Evolutionary conservation across 768 basidiomycete genomes (phyloP), one percentile per base, ranked within the genome.

Genomic region (Crassisporium funariophilum): DNA sequence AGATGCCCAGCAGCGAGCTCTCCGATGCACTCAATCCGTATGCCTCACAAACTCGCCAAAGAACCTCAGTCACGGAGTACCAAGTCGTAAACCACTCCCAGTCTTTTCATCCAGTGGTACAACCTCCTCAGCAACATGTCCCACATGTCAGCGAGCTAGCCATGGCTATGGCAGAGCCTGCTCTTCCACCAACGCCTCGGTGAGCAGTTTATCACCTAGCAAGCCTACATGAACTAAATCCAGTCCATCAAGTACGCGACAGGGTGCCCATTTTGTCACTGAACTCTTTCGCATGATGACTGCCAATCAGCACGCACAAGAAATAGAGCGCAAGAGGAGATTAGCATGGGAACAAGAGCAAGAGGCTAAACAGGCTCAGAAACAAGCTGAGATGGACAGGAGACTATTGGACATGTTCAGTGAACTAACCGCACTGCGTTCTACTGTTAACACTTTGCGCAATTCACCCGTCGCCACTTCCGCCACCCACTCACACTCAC

Each of bases 21-120:
- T 84, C 83, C 7, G 82, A 90, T 60, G 88, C 88, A 4, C 82
- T 90, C 57, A 90, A 89, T 63, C 86, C 86, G 9, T 72, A 81
- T 59, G 72, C 78, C 47, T 73, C 72, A 25, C 77, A 78, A 42
- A 57, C 69, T 13, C 67, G 76, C 50, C 54, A 64, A 15, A 62
- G 73, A 33, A 10, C 47, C 12, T 27, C 19, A 11, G 8, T 20
- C 10, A 45, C 42, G 46, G 48, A 52, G 6, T 50, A 52, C 10
- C 50, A 21, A n/a, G 29, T 51, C 13, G 31, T 43, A 20, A 47
- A 45, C 17, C 40, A 49, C 37, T 22, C 35, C 12, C 42, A 41
- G 34, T 41, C 49, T 38, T 23, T 57, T 5, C 64, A 70, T 34
- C 54, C 61, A 2, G 54, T 61, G 29, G 60, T 63, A 5, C 60